phyloP scores from a whole-genome alignment of 306 rosid genomes.

The Acacia melanoxylon region DNA sequence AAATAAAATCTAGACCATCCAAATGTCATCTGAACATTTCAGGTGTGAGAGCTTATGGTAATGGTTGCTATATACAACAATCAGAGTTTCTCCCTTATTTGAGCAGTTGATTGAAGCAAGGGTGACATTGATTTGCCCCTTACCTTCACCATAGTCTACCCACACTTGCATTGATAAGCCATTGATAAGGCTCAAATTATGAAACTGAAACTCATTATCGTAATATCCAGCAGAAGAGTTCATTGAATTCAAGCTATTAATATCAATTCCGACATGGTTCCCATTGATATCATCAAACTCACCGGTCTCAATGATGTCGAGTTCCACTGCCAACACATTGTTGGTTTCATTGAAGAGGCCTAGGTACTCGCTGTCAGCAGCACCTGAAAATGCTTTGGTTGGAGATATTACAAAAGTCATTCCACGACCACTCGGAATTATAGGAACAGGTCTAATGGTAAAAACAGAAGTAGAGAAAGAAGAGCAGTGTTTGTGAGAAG shows the following conservation, averaged over 20 bases:
- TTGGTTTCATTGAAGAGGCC: background rate
- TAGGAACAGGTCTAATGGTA: background rate
- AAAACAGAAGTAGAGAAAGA: conserved; percentile 56
- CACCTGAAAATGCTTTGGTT: conserved; percentile 37
- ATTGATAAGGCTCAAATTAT: no score
- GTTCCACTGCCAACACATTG: background rate
- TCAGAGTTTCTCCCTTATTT: no score
- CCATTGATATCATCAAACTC: conserved; percentile 56
- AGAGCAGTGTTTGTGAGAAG: conserved; percentile 20
- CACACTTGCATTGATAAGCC: no score
- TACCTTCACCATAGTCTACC: no score
- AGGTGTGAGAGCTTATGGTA: no score
- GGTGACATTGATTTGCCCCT: no score
- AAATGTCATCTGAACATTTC: no score
- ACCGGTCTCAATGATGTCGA: conserved; percentile 21
- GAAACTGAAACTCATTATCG: background rate
- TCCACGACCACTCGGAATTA: conserved; percentile 40
- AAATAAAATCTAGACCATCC: no score
- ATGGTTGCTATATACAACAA: no score
- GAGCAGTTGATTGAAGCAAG: no score
- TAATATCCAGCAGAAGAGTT: conserved; percentile 40
- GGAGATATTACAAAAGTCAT: conserved; percentile 60
- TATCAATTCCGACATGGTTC: conserved; percentile 68
- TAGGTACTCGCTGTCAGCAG: background rate
- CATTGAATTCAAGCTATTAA: conserved; percentile 40